Percentiles rank a stretch among this genome's conserved stretches.
Evolutionary conservation across 2,329 filamentous ascomycete species (phyloP).

Genomic region (Clonostachys sp.): DNA sequence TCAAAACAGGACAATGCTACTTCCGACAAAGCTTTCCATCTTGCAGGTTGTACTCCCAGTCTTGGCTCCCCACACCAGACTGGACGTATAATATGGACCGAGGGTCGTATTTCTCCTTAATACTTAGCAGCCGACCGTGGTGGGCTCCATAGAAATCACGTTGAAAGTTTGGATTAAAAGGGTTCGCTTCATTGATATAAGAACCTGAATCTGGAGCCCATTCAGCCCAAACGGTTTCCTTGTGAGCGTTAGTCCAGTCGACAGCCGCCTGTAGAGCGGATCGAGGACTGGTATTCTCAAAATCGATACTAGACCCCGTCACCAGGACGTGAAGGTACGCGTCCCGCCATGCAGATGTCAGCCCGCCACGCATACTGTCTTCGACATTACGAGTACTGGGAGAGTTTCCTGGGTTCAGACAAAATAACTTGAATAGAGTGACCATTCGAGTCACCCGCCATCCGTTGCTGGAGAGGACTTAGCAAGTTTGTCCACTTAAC

Average conservation of each 20-base stretch:
- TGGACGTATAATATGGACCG: constrained; percentile 6
- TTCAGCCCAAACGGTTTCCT: constrained; percentile 5
- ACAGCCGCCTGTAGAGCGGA: background rate
- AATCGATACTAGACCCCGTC: background rate
- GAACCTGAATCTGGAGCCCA: constrained; percentile 7
- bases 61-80: constrained; percentile 7
- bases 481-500: background rate
- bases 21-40: background rate
- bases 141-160: background rate
- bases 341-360: constrained; percentile 3
- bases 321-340: constrained; percentile 5
- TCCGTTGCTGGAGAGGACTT: background rate
- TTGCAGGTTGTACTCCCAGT: constrained; percentile 4
- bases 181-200: constrained; percentile 34
- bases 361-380: constrained; percentile 3
- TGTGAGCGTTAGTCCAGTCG: constrained; percentile 1
- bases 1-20: background rate
- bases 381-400: background rate
- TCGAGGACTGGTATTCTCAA: background rate
- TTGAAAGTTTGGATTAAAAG: constrained; percentile 10
- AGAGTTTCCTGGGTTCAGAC: background rate
- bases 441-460: background rate
- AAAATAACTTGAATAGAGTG: background rate
- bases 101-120: constrained; percentile 2
- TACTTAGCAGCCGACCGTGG: background rate